Base-by-base conservation (phyloP, 805 yeast genomes). In the Candida sanyiensis region DNA sequence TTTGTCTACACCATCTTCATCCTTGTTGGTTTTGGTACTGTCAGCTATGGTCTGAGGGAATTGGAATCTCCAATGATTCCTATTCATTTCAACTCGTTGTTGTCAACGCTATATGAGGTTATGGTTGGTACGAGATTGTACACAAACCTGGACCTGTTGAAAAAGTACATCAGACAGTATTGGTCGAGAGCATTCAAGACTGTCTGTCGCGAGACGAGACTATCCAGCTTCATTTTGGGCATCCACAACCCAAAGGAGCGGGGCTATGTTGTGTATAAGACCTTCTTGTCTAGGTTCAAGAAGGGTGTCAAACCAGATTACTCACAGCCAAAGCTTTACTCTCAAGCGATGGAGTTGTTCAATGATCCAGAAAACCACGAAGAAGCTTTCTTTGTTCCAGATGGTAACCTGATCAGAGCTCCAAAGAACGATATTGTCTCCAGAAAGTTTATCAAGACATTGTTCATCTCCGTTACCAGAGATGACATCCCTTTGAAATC, bases 391-490 rank as follows among this genome's bases (percentile, higher is more conserved):
- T 83, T 83, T 54, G 77, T 85, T 7, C 89, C 89, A 0, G 82
- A 85, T 57, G 98, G 98, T 4, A 65, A 67, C 33, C 82, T 75
- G 51, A 76, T 89, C 24, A 75, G 97, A 40, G 98, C 88, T 1
- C 98, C 98, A 1, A 81, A 77, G 42, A 74, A 74, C 47, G 97
- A 89, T 55, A 80, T 79, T 12, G 78, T 82, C 16, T 75, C 90
- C 0, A 65, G 87, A 41, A 72, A 71, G 34, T 77, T 69, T 46
- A 73, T 80, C 23, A 76, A 74, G 48, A 72, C 74, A 33, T 61
- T 88, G 41, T 93, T 93, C 62, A 81, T 84, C 1, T 76, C 87
- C 0, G 97, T 90, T 3, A 84, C 95, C 1, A 80, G 77, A 48
- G 82, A 79, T 48, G 95, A 89, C 56, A 67, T 72, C 35, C 68